These are phyloP conservation scores for Pichia rugopelliculosa DNA, from an alignment of 805 yeast species.

Conservation along the genomic window DNA sequence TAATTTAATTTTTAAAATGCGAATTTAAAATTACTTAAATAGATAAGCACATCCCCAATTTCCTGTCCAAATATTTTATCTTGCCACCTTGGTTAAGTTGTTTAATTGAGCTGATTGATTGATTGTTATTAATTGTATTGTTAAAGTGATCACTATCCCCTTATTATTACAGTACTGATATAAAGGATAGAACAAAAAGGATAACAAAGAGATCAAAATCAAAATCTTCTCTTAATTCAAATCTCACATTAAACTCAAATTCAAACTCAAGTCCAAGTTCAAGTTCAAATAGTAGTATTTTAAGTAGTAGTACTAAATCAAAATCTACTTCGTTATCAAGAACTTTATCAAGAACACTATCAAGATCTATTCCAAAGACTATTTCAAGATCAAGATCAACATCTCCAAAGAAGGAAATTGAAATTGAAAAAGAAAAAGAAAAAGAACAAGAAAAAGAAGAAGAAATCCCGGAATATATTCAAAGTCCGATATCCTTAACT, in stretches of 20 bases:
- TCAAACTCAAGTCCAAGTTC: not conserved
- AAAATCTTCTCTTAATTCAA: not conserved
- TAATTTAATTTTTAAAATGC: too few relatives aligned
- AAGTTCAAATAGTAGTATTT: not conserved
- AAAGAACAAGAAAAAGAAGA: not conserved
- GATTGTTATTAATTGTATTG: not conserved
- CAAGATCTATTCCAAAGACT: not conserved
- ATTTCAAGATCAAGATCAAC: not conserved
- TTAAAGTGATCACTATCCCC: not conserved
- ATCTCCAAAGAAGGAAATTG: not conserved
- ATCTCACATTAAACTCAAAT: not conserved
- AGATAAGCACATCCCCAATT: not conserved
- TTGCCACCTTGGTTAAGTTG: not conserved
- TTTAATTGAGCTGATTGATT: not conserved
- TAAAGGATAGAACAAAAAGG: conserved; percentile 1
- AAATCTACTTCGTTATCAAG: not conserved
- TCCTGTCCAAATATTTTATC: too few relatives aligned
- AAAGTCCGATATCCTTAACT: not conserved
- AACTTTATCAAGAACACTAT: not conserved
- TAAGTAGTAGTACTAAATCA: not conserved
- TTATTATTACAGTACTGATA: not conserved
- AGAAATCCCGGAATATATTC: not conserved
- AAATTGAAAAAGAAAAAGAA: not conserved
- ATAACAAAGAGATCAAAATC: not conserved
- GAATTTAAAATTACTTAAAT: too few relatives aligned